phyloP scores from a whole-genome alignment of 495 filamentous ascomycete genomes.

The Hypoxylon fragiforme region DNA sequence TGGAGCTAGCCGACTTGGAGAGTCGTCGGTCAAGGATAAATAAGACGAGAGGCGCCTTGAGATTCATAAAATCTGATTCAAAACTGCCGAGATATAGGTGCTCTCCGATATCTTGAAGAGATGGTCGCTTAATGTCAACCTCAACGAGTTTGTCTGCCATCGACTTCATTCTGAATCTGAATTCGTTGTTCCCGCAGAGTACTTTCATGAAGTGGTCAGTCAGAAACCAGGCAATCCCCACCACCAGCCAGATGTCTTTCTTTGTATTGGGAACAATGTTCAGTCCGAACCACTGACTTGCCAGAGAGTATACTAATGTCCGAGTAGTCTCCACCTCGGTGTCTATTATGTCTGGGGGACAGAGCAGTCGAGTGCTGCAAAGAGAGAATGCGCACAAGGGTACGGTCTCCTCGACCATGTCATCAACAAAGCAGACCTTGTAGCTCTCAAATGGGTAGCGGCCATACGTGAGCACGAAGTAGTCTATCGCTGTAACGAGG shows the following conservation, averaged over 20 bases:
- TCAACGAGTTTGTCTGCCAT: conserved; percentile 81
- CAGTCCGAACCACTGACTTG: conserved; percentile 93
- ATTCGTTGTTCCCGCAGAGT: conserved; percentile 92
- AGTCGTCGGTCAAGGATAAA: conserved; percentile 91
- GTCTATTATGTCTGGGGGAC: conserved; percentile 79
- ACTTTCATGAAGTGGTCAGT: conserved; percentile 87
- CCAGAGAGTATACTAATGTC: conserved; percentile 76
- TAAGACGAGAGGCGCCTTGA: conserved; percentile 89
- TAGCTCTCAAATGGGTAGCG: conserved; percentile 86
- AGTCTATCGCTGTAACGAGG: conserved; percentile 70
- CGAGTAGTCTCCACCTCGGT: conserved; percentile 77
- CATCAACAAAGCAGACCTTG: conserved; percentile 92
- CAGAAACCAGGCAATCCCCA: conserved; percentile 91
- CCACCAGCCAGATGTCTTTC: conserved; percentile 86
- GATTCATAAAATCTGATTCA: conserved; percentile 82
- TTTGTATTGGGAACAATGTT: conserved; percentile 79
- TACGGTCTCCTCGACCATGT: conserved; percentile 70
- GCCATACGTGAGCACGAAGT: conserved; percentile 80
- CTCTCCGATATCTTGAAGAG: conserved; percentile 76
- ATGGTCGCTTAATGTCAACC: conserved; percentile 78
- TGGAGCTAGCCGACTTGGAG: conserved; percentile 80
- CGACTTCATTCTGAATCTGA: conserved; percentile 85
- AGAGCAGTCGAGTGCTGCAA: conserved; percentile 84
- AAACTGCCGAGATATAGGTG: conserved; percentile 77
- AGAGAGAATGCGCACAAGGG: conserved; percentile 82